phyloP scores from a whole-genome alignment of 768 basidiomycete species.

The Serendipita sp. region DNA sequence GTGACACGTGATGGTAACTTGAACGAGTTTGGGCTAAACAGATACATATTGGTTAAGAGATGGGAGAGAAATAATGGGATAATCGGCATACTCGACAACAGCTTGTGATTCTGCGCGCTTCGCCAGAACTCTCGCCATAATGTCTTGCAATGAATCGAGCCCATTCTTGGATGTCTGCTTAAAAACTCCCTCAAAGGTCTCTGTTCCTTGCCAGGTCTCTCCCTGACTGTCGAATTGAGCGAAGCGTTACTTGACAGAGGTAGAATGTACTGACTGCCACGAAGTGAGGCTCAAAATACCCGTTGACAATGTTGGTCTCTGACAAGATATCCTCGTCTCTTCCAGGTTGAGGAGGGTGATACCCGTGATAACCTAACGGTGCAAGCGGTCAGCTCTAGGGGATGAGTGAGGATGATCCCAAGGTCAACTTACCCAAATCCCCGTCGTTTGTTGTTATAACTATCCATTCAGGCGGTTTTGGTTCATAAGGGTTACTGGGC shows the following conservation, averaged over 20 bases:
- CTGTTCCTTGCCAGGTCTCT: constrained; percentile 33
- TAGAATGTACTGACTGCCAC: constrained; percentile 37
- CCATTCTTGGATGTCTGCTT: constrained; percentile 38
- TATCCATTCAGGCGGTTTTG: background rate
- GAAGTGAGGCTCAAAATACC: constrained; percentile 36
- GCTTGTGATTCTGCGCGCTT: constrained; percentile 43
- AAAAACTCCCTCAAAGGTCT: constrained; percentile 22
- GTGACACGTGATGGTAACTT: constrained; percentile 74
- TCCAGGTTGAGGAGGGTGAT: constrained; percentile 55
- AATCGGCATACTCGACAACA: constrained; percentile 42
- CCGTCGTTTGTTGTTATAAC: background rate
- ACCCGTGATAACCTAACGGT: constrained; percentile 52
- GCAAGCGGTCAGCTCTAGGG: too few relatives aligned
- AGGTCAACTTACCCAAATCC: background rate
- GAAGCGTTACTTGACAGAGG: background rate
- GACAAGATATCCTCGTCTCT: constrained; percentile 66
- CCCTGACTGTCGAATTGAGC: constrained; percentile 35
- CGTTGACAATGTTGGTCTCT: constrained; percentile 46
- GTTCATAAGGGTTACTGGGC: background rate
- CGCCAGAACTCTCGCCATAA: constrained; percentile 62
- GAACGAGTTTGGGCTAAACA: constrained; percentile 25
- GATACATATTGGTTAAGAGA: background rate
- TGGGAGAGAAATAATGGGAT: background rate
- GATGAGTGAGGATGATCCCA: background rate
- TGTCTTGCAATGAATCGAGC: constrained; percentile 36